Base-by-base conservation (phyloP, 805 yeast species). In the Torulaspora indica region DNA sequence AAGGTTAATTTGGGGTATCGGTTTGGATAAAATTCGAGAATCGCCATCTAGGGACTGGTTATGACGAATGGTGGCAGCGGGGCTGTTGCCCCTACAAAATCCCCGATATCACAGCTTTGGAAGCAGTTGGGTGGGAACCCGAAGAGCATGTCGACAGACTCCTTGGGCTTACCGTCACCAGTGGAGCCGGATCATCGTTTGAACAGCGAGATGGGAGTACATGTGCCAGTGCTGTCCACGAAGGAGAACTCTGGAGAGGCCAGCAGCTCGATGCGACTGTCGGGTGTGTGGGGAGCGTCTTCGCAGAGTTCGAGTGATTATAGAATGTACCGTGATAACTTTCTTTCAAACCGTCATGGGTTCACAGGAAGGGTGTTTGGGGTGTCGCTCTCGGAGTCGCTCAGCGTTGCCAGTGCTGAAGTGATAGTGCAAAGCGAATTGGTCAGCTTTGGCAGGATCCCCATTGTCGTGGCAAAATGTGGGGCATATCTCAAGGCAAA, bases 391-490 rank as follows among this genome's bases (percentile, higher is more conserved):
- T 77, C 75, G 8, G 75, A 76, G 22, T 86, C 95, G 12, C 73
- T 91, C 38, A 66, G 74, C 27, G 75, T 81, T 47, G 96, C 68
- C n/a, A 57, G 63, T 41, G 68, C 98, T 0, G 81, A 81, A 46
- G 95, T 90, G 13, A 75, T 56, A 60, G 73, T 55, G 64, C 77
- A 35, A 78, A 79, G 61, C 49, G 82, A 81, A 22, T 77, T 81
- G 46, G 77, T 85, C 25, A 79, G 82, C 39, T 93, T 87, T 61
- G 98, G 98, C 17, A 73, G 81, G 42, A 86, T 93, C 14, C 99
- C 99, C 0, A 76, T 88, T 13, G 84, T 93, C 10, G 95, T 93
- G n/a, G 98, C 97, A 12, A 85, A 88, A 54, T 91, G 98, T 68
- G 97, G 98, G 0, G 81, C 85, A 0, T 90, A 68, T 58, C 67